Evolutionary conservation across 139 green algal species (phyloP).

Genomic region (Chlorella sorokiniana): DNA sequence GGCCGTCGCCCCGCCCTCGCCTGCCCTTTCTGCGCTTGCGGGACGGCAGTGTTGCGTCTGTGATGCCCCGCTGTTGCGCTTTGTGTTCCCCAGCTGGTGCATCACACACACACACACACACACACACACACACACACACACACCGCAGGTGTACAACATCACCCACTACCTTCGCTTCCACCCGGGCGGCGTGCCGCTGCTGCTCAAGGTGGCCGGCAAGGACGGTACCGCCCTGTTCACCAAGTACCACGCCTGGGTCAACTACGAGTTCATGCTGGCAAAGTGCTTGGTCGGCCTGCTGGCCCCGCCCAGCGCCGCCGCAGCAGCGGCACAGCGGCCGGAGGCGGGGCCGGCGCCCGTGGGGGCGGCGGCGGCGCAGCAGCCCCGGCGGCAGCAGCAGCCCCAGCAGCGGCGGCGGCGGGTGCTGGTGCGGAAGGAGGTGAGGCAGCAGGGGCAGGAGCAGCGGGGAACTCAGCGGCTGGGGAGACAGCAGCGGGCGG

Average conservation of each 20-base stretch:
- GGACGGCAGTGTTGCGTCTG: too few relatives aligned
- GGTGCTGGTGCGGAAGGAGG: neutral
- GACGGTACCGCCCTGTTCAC: slow-evolving; percentile 91
- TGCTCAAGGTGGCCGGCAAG: slow-evolving; percentile 76
- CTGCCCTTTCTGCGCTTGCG: too few relatives aligned
- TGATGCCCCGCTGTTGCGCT: neutral
- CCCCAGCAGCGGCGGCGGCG: neutral
- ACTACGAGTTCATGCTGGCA: slow-evolving; percentile 81
- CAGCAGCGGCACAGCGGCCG: neutral
- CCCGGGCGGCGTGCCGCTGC: slow-evolving; percentile 76
- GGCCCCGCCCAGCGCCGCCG: neutral
- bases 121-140: neutral
- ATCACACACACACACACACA: too few relatives aligned
- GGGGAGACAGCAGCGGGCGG: neutral
- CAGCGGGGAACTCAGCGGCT: neutral
- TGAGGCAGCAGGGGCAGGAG: neutral
- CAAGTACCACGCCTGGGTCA: slow-evolving; percentile 79
- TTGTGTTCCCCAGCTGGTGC: neutral
- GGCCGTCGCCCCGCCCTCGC: too few relatives aligned
- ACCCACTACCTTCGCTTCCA: slow-evolving; percentile 84
- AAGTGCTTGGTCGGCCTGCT: slow-evolving; percentile 77
- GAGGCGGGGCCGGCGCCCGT: neutral
- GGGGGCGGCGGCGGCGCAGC: neutral
- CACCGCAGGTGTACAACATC: slow-evolving; percentile 84
- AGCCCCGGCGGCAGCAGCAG: neutral